These are phyloP conservation scores for Xanthoconium stramineum DNA, from an alignment of 768 basidiomycete species.

Conservation along the genomic window DNA sequence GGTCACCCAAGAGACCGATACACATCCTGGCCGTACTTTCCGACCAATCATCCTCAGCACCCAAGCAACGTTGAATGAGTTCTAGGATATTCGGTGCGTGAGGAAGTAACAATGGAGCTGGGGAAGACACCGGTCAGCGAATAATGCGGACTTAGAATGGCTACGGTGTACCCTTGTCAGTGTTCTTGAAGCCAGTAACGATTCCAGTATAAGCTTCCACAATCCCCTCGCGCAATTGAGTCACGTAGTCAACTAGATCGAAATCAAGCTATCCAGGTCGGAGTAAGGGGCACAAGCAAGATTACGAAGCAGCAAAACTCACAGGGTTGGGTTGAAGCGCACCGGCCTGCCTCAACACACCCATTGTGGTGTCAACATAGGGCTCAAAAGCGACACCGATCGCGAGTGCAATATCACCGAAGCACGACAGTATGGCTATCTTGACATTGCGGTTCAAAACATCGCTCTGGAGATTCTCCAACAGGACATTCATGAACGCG, in stretches of 20 bases:
- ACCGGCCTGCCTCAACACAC: conserved; percentile 87
- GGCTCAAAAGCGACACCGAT: conserved; percentile 85
- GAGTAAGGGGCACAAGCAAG: not conserved
- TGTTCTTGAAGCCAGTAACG: conserved; percentile 85
- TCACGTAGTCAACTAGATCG: conserved; percentile 90
- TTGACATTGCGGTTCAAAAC: conserved; percentile 93
- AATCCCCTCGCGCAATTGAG: conserved; percentile 88
- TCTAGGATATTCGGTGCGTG: conserved; percentile 76
- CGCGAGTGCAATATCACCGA: conserved; percentile 95
- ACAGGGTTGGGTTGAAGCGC: conserved; percentile 85
- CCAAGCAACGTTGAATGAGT: conserved; percentile 71
- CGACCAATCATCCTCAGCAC: conserved; percentile 75
- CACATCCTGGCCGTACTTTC: conserved; percentile 72
- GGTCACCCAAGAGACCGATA: conserved; percentile 88
- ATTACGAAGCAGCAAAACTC: conserved; percentile 25
- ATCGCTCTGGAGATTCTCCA: conserved; percentile 89
- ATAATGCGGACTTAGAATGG: not conserved
- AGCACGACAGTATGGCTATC: conserved; percentile 92
- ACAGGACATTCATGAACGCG: conserved; percentile 87
- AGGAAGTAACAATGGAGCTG: conserved; percentile 46
- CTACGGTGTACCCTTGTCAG: conserved; percentile 57
- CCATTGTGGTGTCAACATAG: conserved; percentile 88
- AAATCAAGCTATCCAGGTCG: conserved; percentile 59
- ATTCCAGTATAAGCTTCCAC: conserved; percentile 96
- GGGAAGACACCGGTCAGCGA: conserved; percentile 1